Conservation (phyloP, 768 basidiomycete species). For the Trametes punicea region DNA sequence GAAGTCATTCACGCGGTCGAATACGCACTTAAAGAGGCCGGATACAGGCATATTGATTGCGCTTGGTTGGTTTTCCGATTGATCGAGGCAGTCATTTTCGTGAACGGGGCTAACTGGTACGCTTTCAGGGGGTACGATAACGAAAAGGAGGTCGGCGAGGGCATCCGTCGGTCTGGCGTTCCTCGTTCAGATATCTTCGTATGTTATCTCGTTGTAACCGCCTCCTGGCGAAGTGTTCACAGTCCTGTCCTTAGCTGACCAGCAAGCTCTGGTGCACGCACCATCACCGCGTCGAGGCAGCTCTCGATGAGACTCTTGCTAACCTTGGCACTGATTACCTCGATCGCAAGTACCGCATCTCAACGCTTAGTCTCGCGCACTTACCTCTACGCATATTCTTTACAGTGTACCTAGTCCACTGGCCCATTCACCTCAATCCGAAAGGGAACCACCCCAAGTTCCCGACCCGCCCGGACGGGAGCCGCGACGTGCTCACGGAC, state of each 20-base stretch:
- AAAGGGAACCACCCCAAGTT: constrained; percentile 60
- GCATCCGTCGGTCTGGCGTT: constrained; percentile 72
- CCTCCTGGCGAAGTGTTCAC: not conserved
- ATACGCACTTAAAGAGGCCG: constrained; percentile 66
- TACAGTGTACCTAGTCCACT: constrained; percentile 67
- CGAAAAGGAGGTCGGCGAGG: constrained; percentile 80
- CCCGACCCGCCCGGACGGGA: constrained; percentile 59
- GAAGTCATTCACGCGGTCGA: constrained; percentile 71
- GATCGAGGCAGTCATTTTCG: no score
- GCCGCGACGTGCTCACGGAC: constrained; percentile 61
- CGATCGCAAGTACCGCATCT: constrained; percentile 51
- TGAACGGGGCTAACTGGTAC: not conserved
- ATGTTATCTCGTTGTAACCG: constrained; percentile 23
- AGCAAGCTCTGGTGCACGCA: constrained; percentile 70
- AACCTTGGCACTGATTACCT: constrained; percentile 84
- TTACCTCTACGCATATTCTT: constrained; percentile 5
- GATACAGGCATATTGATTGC: constrained; percentile 77
- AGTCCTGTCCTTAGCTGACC: constrained; percentile 46
- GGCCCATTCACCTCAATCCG: constrained; percentile 75
- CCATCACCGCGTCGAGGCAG: constrained; percentile 69
- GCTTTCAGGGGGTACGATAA: constrained; percentile 59
- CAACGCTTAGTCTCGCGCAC: constrained; percentile 10
- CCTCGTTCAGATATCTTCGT: constrained; percentile 72
- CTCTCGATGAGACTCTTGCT: constrained; percentile 70
- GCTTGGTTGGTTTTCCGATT: constrained; percentile 40